phyloP scores from a whole-genome alignment of 495 filamentous ascomycete genomes.

The Tuber melanosporum region DNA sequence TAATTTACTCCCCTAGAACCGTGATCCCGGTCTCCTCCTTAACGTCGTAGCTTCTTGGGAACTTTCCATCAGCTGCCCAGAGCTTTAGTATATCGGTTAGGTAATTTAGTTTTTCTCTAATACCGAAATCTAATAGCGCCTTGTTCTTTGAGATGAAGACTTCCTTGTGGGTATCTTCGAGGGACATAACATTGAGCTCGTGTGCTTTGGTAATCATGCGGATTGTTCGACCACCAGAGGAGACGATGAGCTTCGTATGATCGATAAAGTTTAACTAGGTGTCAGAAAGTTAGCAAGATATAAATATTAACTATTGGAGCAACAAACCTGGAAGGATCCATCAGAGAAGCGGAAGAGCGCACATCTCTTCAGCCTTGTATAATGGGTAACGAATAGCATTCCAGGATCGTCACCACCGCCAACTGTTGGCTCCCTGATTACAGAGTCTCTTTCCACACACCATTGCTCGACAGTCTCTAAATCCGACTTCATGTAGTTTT shows the following conservation, averaged over 20 bases:
- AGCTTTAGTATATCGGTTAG: constrained; percentile 36
- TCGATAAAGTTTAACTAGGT: constrained; percentile 89
- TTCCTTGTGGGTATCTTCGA: constrained; percentile 36
- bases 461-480: constrained; percentile 43
- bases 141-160: constrained; percentile 24
- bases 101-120: constrained; percentile 36
- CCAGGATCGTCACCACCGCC: constrained; percentile 74
- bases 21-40: constrained; percentile 32
- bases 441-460: constrained; percentile 48
- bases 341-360: constrained; percentile 57
- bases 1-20: constrained; percentile 27
- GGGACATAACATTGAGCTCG: constrained; percentile 33
- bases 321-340: constrained; percentile 69
- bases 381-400: constrained; percentile 38
- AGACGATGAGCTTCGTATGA: constrained; percentile 66
- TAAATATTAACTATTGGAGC: neutral
- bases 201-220: constrained; percentile 38
- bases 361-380: constrained; percentile 33
- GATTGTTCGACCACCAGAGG: constrained; percentile 30
- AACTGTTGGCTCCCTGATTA: constrained; percentile 81
- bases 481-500: constrained; percentile 74
- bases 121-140: constrained; percentile 30
- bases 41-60: constrained; percentile 33
- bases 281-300: constrained; percentile 12
- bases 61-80: constrained; percentile 28